Evolutionary conservation across 257 asterid genomes (phyloP).

Genomic region (Pogostemon cablin): DNA sequence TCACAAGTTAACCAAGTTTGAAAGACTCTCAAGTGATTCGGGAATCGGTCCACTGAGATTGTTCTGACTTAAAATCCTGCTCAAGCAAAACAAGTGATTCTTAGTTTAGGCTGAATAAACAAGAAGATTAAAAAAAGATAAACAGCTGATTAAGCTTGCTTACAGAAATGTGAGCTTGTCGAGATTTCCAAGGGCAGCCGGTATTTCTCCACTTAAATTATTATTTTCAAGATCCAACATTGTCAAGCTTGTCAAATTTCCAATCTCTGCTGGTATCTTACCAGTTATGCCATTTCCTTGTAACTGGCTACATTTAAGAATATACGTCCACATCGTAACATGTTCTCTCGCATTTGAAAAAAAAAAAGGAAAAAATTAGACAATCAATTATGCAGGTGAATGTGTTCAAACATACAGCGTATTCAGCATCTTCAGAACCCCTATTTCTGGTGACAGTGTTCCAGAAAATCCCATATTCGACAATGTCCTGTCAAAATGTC

Average conservation of each 20-base stretch:
- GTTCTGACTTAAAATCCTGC: slow-evolving; percentile 81
- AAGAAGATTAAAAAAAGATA: background rate
- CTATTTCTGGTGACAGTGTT: slow-evolving; percentile 70
- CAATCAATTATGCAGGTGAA: slow-evolving; percentile 25
- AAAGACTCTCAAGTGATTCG: slow-evolving; percentile 69
- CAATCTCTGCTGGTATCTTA: slow-evolving; percentile 71
- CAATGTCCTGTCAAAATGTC: slow-evolving; percentile 61
- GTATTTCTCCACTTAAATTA: slow-evolving; percentile 75
- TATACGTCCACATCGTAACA: slow-evolving; percentile 14
- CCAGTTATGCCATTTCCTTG: slow-evolving; percentile 92
- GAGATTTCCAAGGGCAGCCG: slow-evolving; percentile 79
- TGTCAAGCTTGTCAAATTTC: slow-evolving; percentile 79
- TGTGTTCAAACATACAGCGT: slow-evolving; percentile 66
- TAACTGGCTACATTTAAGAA: slow-evolving; percentile 62
- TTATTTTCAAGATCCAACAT: slow-evolving; percentile 85
- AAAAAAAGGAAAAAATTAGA: slow-evolving; percentile 10
- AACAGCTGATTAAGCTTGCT: slow-evolving; percentile 39
- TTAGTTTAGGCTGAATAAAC: slow-evolving; percentile 16
- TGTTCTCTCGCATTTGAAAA: background rate
- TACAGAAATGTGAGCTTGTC: slow-evolving; percentile 73
- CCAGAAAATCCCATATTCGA: slow-evolving; percentile 93
- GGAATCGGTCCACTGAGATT: slow-evolving; percentile 77
- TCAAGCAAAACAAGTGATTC: slow-evolving; percentile 24
- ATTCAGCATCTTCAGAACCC: slow-evolving; percentile 57
- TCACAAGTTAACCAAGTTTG: slow-evolving; percentile 64